Evolutionary conservation across 257 asterid genomes (phyloP).

Genomic region (Fraxinus quadrangulata): DNA sequence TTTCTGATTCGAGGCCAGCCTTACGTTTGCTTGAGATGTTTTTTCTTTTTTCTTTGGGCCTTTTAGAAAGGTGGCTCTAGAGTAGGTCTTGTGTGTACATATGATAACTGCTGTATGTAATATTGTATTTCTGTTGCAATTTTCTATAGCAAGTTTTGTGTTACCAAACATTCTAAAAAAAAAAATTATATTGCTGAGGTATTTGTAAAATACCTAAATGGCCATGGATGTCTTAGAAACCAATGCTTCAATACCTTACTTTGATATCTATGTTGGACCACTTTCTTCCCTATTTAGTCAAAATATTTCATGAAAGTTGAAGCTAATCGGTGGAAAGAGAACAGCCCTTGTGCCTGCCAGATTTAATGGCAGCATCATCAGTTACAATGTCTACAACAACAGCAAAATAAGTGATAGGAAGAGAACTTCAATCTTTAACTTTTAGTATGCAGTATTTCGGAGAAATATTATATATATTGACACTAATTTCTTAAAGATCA

Average conservation of each 20-base stretch:
- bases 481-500: not conserved
- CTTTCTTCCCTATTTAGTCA: not conserved
- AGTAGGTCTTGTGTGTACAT: not conserved
- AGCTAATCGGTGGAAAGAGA: not conserved
- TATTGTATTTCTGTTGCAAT: not conserved
- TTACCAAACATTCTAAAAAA: not conserved
- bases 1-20: slow-evolving; percentile 4
- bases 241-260: not conserved
- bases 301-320: not conserved
- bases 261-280: not conserved
- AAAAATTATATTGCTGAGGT: not conserved
- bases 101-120: not conserved
- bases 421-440: not conserved
- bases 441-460: not conserved
- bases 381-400: not conserved
- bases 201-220: not conserved
- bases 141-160: not conserved
- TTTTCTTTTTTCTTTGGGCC: not conserved
- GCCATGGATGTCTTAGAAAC: not conserved
- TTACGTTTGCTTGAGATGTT: slow-evolving; percentile 2
- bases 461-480: not conserved
- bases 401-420: not conserved
- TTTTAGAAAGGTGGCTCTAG: not conserved
- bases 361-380: not conserved
- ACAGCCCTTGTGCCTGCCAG: not conserved